phyloP scores from a whole-genome alignment of 176 grass and related monocot genomes.

The Carex kokanica region DNA sequence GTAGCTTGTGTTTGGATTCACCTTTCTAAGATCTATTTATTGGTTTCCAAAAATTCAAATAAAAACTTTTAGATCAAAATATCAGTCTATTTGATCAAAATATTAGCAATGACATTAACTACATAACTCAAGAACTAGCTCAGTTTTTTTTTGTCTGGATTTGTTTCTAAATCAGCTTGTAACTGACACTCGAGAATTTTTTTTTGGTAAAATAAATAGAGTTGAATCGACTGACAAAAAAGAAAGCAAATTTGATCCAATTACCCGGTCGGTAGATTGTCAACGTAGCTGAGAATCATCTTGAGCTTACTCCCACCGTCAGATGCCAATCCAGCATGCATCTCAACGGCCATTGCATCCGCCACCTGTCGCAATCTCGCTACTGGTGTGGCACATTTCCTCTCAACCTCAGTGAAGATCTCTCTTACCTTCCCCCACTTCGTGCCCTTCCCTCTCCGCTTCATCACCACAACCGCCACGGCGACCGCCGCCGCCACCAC shows the following conservation, averaged over 20 bases:
- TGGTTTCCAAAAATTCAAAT: not conserved
- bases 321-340: slow-evolving; percentile 57
- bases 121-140: not conserved
- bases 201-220: not conserved
- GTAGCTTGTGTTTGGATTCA: not conserved
- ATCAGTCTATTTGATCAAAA: not conserved
- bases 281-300: slow-evolving; percentile 88
- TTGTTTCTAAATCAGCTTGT: not conserved
- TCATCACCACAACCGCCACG: slow-evolving; percentile 30
- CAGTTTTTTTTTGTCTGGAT: not conserved
- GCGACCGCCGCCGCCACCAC: slow-evolving; percentile 30
- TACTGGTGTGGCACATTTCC: slow-evolving; percentile 42
- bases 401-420: slow-evolving; percentile 42
- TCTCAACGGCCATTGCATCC: slow-evolving; percentile 73
- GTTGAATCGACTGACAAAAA: not conserved
- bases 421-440: slow-evolving; percentile 34
- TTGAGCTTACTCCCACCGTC: slow-evolving; percentile 59
- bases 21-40: not conserved
- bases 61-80: not conserved
- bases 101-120: not conserved
- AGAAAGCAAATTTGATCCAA: not conserved
- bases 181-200: not conserved
- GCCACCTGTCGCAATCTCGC: slow-evolving; percentile 61
- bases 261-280: slow-evolving; percentile 72
- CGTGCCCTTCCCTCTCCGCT: slow-evolving; percentile 32